phyloP scores from a whole-genome alignment of 495 filamentous ascomycete genomes.

The Penicillium manginii region DNA sequence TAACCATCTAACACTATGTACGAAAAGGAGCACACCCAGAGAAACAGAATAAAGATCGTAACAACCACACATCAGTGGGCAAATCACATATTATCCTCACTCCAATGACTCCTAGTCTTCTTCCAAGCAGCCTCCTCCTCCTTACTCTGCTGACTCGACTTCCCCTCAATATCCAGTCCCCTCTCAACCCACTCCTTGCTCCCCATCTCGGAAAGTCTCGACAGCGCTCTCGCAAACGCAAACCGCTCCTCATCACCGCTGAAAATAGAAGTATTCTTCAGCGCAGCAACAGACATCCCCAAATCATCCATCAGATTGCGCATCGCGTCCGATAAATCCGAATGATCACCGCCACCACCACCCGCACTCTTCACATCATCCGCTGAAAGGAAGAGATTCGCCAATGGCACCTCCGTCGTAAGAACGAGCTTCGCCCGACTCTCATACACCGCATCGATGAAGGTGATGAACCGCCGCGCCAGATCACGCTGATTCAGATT shows the following conservation, averaged over 20 bases:
- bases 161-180: conserved; percentile 74
- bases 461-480: conserved; percentile 92
- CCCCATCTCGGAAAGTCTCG: conserved; percentile 87
- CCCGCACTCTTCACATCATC: conserved; percentile 64
- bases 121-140: conserved; percentile 66
- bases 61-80: no score
- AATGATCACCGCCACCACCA: conserved; percentile 46
- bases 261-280: conserved; percentile 88
- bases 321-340: conserved; percentile 79
- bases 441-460: conserved; percentile 95
- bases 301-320: conserved; percentile 92
- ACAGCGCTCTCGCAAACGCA: conserved; percentile 89
- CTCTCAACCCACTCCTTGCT: conserved; percentile 93
- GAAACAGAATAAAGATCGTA: no score
- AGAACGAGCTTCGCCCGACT: conserved; percentile 88
- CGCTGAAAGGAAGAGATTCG: conserved; percentile 85
- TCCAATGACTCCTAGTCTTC: conserved; percentile 66
- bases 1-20: no score
- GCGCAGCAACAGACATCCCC: conserved; percentile 78
- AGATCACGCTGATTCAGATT: conserved; percentile 82
- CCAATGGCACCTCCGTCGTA: conserved; percentile 81
- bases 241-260: conserved; percentile 96
- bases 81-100: conserved; percentile 71
- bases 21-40: no score
- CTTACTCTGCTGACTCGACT: conserved; percentile 50